Percentiles rank a stretch among this genome's conserved stretches.
Conservation (phyloP, 441 rosid genomes). For the Bocquillonia castaneifolia region DNA sequence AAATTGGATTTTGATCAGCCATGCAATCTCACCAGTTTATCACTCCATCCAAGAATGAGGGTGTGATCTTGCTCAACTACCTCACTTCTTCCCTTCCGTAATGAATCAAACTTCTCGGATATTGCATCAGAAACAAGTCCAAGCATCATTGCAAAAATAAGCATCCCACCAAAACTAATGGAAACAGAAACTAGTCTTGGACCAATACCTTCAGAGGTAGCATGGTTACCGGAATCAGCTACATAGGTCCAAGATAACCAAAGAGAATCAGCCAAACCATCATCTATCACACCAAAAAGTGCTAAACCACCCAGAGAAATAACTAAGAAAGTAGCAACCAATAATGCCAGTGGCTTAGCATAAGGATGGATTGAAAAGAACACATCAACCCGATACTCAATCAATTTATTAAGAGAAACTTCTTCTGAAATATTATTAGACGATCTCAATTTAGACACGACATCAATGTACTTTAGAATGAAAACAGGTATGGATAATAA, state of each 20-base stretch:
- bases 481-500: conserved; percentile 44
- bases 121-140: conserved; percentile 80
- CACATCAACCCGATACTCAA: conserved; percentile 51
- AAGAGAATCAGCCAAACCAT: conserved; percentile 54
- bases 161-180: conserved; percentile 78
- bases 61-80: conserved; percentile 70
- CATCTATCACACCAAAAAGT: conserved; percentile 61
- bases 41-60: conserved; percentile 75
- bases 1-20: not conserved
- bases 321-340: conserved; percentile 59
- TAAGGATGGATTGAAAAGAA: conserved; percentile 60
- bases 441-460: conserved; percentile 44
- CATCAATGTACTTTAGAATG: conserved; percentile 44
- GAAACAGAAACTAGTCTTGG: conserved; percentile 62
- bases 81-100: conserved; percentile 68
- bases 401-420: conserved; percentile 49
- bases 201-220: conserved; percentile 61
- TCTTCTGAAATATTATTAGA: conserved; percentile 41
- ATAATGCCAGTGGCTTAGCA: conserved; percentile 57
- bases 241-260: conserved; percentile 73
- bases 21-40: conserved; percentile 53
- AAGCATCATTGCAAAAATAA: conserved; percentile 76
- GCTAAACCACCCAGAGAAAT: conserved; percentile 65
- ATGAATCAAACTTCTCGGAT: conserved; percentile 68
- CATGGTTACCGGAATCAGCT: conserved; percentile 68